Evolutionary conservation across 768 basidiomycete genomes (phyloP).

Genomic region (Chlorophyllum brunneum): DNA sequence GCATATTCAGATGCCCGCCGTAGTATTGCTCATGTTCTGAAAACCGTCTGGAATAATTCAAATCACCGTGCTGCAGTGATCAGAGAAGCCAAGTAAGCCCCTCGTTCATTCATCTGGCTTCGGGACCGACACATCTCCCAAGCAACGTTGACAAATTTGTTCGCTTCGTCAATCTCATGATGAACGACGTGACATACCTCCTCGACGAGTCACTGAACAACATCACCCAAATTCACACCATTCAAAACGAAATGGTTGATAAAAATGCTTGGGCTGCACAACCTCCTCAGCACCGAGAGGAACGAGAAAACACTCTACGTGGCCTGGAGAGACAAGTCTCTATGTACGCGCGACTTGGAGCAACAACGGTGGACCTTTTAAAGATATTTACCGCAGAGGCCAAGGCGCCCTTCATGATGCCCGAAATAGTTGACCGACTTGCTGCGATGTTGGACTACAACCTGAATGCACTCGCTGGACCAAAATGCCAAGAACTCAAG

Average conservation of each 20-base stretch:
- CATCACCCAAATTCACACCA: conserved; percentile 81
- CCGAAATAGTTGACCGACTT: conserved; percentile 91
- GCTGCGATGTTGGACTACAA: conserved; percentile 98
- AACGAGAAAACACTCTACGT: conserved; percentile 74
- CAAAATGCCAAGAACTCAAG: conserved; percentile 79
- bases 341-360: conserved; percentile 81
- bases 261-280: conserved; percentile 62
- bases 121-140: conserved; percentile 4
- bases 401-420: conserved; percentile 89
- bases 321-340: conserved; percentile 82
- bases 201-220: conserved; percentile 95
- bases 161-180: conserved; percentile 94
- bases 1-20: conserved; percentile 42
- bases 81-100: conserved; percentile 64
- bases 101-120: background rate
- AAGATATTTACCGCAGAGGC: conserved; percentile 92
- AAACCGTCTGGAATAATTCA: conserved; percentile 89
- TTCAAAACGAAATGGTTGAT: conserved; percentile 84
- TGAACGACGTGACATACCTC: conserved; percentile 98
- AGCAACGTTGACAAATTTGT: conserved; percentile 93
- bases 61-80: conserved; percentile 84
- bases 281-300: conserved; percentile 71
- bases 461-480: conserved; percentile 83
- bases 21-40: conserved; percentile 84
- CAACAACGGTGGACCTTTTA: conserved; percentile 86